Percentiles rank a stretch among this genome's conserved stretches.
Evolutionary conservation across 495 filamentous ascomycete genomes (phyloP).

Genomic region (Podospora pseudopauciseta): DNA sequence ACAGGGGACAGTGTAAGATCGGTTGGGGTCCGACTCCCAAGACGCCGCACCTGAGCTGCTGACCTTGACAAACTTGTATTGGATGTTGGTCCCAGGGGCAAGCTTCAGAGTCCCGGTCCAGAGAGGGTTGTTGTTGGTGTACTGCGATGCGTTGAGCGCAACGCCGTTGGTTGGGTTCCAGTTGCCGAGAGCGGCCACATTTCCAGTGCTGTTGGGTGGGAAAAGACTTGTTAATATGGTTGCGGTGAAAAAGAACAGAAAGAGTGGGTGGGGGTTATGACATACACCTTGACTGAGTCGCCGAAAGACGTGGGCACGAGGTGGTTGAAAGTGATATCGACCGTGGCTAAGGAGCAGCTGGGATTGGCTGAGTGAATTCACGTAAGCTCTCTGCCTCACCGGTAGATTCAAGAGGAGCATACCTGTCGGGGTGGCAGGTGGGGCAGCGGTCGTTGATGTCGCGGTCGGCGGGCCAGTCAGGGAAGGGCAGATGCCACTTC

Average conservation of each 20-base stretch:
- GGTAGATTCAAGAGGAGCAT: background rate
- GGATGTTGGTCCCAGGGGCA: slow-evolving; percentile 47
- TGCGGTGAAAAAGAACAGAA: background rate
- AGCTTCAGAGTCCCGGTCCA: slow-evolving; percentile 55
- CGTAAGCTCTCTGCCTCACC: background rate
- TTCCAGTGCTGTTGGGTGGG: slow-evolving; percentile 40
- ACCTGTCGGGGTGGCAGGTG: slow-evolving; percentile 8
- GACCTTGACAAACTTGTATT: slow-evolving; percentile 69
- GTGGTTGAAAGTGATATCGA: slow-evolving; percentile 57
- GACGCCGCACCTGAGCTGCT: slow-evolving; percentile 51
- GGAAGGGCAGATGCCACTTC: slow-evolving; percentile 40
- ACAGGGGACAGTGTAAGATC: slow-evolving; percentile 52
- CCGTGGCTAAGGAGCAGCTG: slow-evolving; percentile 42
- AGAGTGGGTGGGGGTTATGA: background rate
- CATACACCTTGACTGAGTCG: slow-evolving; percentile 54
- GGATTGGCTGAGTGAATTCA: background rate
- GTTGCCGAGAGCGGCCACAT: slow-evolving; percentile 50
- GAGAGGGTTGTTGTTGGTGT: slow-evolving; percentile 53
- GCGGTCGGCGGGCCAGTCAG: slow-evolving; percentile 3
- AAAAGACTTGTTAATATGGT: background rate
- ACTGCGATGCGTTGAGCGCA: slow-evolving; percentile 51
- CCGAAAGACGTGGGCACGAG: slow-evolving; percentile 52
- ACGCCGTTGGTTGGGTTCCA: slow-evolving; percentile 53
- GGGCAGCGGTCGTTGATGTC: background rate
- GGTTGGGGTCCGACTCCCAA: slow-evolving; percentile 66